A percentile compares a stretch with the other conserved stretches of the same genome.
Evolutionary conservation across 345 rosid genomes (phyloP).

Genomic region (Pelargonium nanum): DNA sequence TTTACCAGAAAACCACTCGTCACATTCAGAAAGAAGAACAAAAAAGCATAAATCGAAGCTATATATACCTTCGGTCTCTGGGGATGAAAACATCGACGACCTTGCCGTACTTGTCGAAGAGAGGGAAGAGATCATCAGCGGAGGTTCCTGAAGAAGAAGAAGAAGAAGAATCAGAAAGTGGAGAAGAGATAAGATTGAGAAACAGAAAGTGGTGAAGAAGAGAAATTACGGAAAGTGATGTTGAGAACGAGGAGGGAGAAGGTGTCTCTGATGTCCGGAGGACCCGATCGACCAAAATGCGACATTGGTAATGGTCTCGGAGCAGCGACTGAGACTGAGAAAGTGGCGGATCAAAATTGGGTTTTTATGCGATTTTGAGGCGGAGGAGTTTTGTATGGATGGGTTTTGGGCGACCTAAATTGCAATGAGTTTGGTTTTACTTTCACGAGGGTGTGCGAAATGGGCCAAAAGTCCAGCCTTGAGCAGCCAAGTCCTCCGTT

Average conservation of each 20-base stretch:
- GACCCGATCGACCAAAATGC: conserved; percentile 48
- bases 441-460: no score
- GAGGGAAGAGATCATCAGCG: conserved; percentile 64
- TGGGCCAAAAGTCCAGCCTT: no score
- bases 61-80: conserved; percentile 45
- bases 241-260: conserved; percentile 58
- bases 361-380: no score
- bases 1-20: not conserved
- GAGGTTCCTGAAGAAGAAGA: conserved; percentile 35
- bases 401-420: no score
- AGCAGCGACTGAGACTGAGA: no score
- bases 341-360: no score
- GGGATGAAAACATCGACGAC: conserved; percentile 65
- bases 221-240: conserved; percentile 39
- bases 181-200: not conserved
- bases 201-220: not conserved
- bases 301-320: no score
- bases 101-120: conserved; percentile 59
- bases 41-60: not conserved
- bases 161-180: not conserved
- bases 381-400: no score
- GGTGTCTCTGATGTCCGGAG: conserved; percentile 49
- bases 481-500: no score
- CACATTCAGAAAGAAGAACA: not conserved
- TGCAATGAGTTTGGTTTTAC: no score